Evolutionary conservation across 805 yeast species (phyloP).

Genomic region (Starmerella stigmatis): DNA sequence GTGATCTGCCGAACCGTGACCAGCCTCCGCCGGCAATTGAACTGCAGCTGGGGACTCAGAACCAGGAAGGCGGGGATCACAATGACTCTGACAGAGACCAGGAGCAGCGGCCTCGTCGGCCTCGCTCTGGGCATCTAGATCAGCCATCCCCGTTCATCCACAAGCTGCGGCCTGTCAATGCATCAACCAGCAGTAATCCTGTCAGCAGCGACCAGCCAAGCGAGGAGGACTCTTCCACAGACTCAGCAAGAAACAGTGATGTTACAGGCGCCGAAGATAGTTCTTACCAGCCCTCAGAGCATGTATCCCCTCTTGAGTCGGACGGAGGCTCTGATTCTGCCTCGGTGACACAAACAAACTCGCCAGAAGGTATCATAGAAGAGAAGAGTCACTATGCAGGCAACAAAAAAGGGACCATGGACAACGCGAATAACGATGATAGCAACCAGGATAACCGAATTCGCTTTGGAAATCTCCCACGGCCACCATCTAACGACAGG

Average conservation of each 20-base stretch:
- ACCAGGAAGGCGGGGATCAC: too few relatives aligned
- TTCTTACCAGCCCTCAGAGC: too few relatives aligned
- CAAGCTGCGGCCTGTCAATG: too few relatives aligned
- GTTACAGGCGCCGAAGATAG: too few relatives aligned
- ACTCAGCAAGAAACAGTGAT: too few relatives aligned
- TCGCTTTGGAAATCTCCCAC: conserved; percentile 49
- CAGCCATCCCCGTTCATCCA: not conserved
- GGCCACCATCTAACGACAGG: conserved; percentile 30
- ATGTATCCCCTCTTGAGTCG: too few relatives aligned
- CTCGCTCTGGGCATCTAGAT: not conserved
- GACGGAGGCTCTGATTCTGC: not conserved
- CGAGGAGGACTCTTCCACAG: too few relatives aligned
- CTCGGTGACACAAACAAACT: not conserved
- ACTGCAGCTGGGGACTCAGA: not conserved
- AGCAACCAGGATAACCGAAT: conserved; percentile 29
- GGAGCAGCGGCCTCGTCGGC: too few relatives aligned
- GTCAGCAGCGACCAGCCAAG: too few relatives aligned
- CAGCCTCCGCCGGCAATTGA: conserved; percentile 1
- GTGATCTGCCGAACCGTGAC: not conserved
- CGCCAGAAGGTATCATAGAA: conserved; percentile 3
- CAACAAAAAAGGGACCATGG: not conserved
- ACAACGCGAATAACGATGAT: not conserved
- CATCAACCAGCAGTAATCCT: too few relatives aligned
- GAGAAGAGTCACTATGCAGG: not conserved
- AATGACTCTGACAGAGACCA: too few relatives aligned